These are phyloP conservation scores for Diaporthe destruens DNA, from an alignment of 2,329 filamentous ascomycete species.

Conservation along the genomic window DNA sequence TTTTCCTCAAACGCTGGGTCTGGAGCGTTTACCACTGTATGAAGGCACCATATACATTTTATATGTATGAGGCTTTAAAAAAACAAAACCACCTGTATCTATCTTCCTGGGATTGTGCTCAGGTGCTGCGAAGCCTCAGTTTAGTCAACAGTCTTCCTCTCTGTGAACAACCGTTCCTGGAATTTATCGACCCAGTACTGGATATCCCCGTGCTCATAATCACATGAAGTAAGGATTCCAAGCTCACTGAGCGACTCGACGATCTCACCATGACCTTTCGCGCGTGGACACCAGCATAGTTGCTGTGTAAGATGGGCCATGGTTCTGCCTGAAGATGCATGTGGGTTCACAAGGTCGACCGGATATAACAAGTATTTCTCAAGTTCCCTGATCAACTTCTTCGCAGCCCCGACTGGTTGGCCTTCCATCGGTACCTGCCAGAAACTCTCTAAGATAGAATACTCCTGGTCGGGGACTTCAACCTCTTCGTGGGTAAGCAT, in stretches of 20 bases:
- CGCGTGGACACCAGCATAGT: neutral
- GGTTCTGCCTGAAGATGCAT: neutral
- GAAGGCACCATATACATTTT: too few relatives aligned
- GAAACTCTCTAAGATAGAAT: neutral
- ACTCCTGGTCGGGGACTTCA: neutral
- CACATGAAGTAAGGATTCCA: neutral
- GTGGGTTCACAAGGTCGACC: too few relatives aligned
- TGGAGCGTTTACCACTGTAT: too few relatives aligned
- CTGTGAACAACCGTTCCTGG: neutral
- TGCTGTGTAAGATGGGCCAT: neutral
- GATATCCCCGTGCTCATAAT: neutral
- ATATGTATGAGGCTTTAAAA: too few relatives aligned
- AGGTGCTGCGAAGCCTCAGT: neutral
- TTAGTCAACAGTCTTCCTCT: neutral
- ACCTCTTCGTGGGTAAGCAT: neutral
- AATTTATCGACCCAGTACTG: neutral
- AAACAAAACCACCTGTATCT: too few relatives aligned
- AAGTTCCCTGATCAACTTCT: neutral
- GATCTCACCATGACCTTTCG: neutral
- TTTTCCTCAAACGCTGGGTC: too few relatives aligned
- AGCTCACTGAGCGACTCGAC: neutral
- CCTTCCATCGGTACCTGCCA: neutral
- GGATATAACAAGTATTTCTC: neutral
- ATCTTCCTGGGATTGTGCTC: too few relatives aligned
- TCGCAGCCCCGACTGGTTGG: neutral